Conservation (phyloP, 495 filamentous ascomycete species). For the Immersiella caudata region DNA sequence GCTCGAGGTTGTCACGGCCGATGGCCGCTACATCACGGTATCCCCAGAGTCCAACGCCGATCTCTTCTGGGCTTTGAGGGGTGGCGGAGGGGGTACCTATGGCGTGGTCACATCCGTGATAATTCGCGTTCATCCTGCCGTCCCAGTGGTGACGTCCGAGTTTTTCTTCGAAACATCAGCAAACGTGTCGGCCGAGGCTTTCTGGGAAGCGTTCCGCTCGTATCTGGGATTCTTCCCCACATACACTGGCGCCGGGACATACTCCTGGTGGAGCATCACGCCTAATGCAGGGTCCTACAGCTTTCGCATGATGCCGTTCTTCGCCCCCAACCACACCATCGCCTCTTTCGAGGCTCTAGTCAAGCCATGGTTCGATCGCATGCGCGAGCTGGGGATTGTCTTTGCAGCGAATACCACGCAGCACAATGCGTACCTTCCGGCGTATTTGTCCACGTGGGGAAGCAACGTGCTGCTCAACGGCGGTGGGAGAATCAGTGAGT, state of each 20-base stretch:
- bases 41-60: conserved; percentile 48
- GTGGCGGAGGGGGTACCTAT: conserved; percentile 42
- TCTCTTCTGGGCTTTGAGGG: conserved; percentile 54
- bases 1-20: conserved; percentile 49
- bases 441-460: conserved; percentile 18
- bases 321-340: conserved; percentile 23
- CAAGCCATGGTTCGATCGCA: conserved; percentile 18
- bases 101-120: conserved; percentile 56
- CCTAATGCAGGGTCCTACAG: background rate
- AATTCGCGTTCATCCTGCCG: background rate
- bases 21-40: conserved; percentile 47
- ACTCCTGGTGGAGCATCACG: background rate
- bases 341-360: conserved; percentile 18
- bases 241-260: background rate
- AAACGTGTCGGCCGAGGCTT: background rate
- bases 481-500: conserved; percentile 9
- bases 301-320: conserved; percentile 10
- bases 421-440: conserved; percentile 7
- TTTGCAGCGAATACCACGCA: conserved; percentile 10
- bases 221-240: background rate
- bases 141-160: background rate
- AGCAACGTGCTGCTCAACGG: conserved; percentile 9
- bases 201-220: background rate
- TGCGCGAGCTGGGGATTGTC: conserved; percentile 10
- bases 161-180: background rate